Evolutionary conservation across 441 rosid genomes (phyloP), one percentile per base, ranked within the genome.

Genomic region (Theobroma grandiflorum): DNA sequence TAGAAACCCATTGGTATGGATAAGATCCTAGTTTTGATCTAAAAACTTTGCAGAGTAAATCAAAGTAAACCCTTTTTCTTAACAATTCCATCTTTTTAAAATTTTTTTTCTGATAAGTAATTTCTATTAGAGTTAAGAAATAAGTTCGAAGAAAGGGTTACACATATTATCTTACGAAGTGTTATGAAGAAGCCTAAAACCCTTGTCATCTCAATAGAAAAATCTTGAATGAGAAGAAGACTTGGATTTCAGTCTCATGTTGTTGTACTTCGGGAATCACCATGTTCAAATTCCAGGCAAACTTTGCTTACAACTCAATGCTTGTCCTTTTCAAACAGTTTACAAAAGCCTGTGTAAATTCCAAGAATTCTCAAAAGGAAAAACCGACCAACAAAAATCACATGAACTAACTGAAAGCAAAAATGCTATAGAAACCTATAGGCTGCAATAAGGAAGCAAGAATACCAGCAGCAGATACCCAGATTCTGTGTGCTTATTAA

Each of bases 341-440:
- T 52, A 52, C n/a, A 52, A 52, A 15, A 14, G 58, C 63, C 33
- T 18, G 3, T 4, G 6, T 14, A 3, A 33, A 37, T 4, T 14
- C 20, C 38, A 69, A 47, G 33, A 43, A 33, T 12, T 52, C 4
- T 11, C 31, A 26, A 33, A 58, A 58, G 20, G 61, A 58, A 35
- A 8, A 33, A 50, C 33, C 75, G 45, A 72, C 62, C 75, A 16
- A 52, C 42, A 50, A 31, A 18, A 71, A 72, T 37, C 76, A n/a
- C 76, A n/a, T 53, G 49, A 53, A 4, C 8, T 2, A 72, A 55
- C 49, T 9, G 22, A 68, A 42, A 69, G 45, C 55, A 47, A 43
- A 53, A 14, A 43, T 2, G 16, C n/a, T 18, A 55, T 7, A 3
- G 15, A 50, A 50, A 3, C 20, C 31, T 8, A 55, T 31, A 0